Evolutionary conservation across 176 grass and related monocot genomes (phyloP).

Genomic region (Musa beccarii): DNA sequence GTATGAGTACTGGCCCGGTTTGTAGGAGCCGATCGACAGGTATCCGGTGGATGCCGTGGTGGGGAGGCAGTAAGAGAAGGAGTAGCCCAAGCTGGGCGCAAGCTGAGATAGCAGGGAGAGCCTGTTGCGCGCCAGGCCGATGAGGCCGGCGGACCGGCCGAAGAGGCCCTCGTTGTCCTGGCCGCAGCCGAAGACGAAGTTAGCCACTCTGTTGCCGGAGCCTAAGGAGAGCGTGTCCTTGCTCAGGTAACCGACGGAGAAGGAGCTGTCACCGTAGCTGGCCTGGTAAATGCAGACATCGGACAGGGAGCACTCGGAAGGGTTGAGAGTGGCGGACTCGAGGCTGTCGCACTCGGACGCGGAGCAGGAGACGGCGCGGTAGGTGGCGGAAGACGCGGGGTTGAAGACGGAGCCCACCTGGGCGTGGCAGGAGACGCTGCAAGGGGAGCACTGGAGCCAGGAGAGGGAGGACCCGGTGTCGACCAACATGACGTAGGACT

Average conservation of each 20-base stretch:
- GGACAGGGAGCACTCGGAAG: conserved; percentile 38
- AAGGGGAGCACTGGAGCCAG: conserved; percentile 58
- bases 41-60: conserved; percentile 45
- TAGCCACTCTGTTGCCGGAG: conserved; percentile 21
- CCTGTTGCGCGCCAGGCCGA: conserved; percentile 71
- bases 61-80: conserved; percentile 89
- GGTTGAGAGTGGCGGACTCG: conserved; percentile 58
- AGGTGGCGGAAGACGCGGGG: conserved; percentile 54
- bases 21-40: conserved; percentile 59
- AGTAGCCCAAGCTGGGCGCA: conserved; percentile 46
- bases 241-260: conserved; percentile 70
- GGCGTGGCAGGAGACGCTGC: conserved; percentile 46
- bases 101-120: conserved; percentile 75
- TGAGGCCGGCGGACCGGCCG: conserved; percentile 64
- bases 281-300: conserved; percentile 74
- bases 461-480: conserved; percentile 17
- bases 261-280: conserved; percentile 84
- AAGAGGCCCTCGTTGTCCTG: conserved; percentile 90
- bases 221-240: conserved; percentile 62
- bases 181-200: conserved; percentile 82
- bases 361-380: conserved; percentile 49
- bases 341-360: conserved; percentile 40
- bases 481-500: not conserved
- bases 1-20: conserved; percentile 50
- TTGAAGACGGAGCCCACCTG: conserved; percentile 52